Evolutionary conservation across 2,329 filamentous ascomycete species (phyloP).

Genomic region (Fonsecaea pedrosoi): DNA sequence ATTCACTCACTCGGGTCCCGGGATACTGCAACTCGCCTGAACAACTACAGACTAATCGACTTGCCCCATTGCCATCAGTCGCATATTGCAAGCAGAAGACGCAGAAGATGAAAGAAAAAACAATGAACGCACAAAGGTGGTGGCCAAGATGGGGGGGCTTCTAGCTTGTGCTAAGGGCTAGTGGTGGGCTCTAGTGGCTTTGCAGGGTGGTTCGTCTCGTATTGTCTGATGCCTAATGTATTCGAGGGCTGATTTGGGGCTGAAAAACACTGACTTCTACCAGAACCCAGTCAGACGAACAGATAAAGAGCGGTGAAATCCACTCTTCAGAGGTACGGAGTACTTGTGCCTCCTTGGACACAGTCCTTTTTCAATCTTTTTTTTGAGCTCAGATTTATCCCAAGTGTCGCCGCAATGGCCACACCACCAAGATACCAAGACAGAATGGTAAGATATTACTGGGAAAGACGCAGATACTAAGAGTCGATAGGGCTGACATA

Average conservation of each 20-base stretch:
- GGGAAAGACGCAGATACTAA: background rate
- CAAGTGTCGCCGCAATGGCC: background rate
- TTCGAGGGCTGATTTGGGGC: conserved; percentile 10
- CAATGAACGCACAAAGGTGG: conserved; percentile 21
- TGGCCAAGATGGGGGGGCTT: conserved; percentile 8
- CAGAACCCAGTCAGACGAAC: background rate
- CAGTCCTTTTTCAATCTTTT: background rate
- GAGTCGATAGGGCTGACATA: conserved; percentile 23
- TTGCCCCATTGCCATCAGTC: background rate
- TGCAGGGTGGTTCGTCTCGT: conserved; percentile 1
- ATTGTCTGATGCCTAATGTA: conserved; percentile 9
- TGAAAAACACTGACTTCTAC: background rate
- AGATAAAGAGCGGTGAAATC: conserved; percentile 19
- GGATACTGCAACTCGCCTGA: background rate
- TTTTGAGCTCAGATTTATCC: background rate
- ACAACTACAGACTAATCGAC: background rate
- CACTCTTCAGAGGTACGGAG: background rate
- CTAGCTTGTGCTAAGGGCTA: conserved; percentile 8
- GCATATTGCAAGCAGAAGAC: conserved; percentile 1
- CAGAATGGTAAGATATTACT: background rate
- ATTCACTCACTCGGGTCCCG: background rate
- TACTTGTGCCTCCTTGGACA: background rate
- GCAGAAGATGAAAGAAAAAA: conserved; percentile 16
- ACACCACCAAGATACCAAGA: conserved; percentile 5
- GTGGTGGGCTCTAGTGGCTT: conserved; percentile 1